Evolutionary conservation across 805 yeast genomes (phyloP), one percentile per base, ranked within the genome.

Genomic region (Ogataea paraovalis): DNA sequence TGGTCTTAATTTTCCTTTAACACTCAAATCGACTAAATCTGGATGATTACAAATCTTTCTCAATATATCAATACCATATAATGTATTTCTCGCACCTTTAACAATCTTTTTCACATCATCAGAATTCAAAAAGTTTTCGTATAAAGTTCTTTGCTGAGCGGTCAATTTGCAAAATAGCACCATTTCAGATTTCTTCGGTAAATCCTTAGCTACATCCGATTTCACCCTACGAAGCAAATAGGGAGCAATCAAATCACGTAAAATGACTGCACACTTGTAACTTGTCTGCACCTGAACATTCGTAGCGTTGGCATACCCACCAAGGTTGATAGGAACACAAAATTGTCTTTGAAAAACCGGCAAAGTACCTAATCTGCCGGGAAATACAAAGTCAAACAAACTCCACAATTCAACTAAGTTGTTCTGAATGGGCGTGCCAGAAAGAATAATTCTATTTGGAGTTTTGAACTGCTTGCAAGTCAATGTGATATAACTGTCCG

Each of bases 301-400:
- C 1, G 95, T 82, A 0, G 99, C 98, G 69, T 92, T 94, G 1
- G 99, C 96, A 67, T 94, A 94, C 0, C 99, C 99, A n/a, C 99
- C 99, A 62, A 87, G 76, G 60, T 90, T 92, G 40, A 94, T 94
- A 0, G 99, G 99, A 5, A 83, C 73, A 2, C 96, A 85, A 64
- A 94, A 94, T 63, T 94, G 97, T 45, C 79, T 85, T 65, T 91
- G 96, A 58, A 94, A 94, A 0, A 94, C 92, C 0, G 99, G 99
- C 21, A 94, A 70, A 0, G 99, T 94, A 0, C 99, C 99, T 20
- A 94, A 68, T 51, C 96, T 72, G 0, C 99, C 99, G 0, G 99
- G 99, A 59, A 85, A 91, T 2, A 91, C 85, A 68, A 94, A 94
- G 60, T 94, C 99, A 69, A 94, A 92, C 41, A 94, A 68, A 45